Evolutionary conservation across 768 basidiomycete species (phyloP).

Genomic region (Kwoniella sp.): DNA sequence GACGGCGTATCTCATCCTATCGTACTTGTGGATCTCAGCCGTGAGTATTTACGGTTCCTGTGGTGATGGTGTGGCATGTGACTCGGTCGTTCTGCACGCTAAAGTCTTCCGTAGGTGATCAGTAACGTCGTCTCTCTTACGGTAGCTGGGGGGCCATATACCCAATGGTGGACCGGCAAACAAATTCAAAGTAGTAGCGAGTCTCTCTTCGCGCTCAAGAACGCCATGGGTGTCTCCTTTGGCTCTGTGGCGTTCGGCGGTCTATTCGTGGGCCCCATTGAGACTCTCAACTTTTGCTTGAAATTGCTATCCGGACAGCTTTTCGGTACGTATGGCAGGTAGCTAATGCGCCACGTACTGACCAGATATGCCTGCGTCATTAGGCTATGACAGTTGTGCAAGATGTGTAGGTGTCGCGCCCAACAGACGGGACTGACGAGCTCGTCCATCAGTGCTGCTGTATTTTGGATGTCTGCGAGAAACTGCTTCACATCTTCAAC

Average conservation of each 20-base stretch:
- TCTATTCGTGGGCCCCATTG: conserved; percentile 1
- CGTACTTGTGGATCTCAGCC: conserved; percentile 6
- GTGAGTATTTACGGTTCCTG: background rate
- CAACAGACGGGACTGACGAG: background rate
- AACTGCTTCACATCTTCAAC: conserved; percentile 2
- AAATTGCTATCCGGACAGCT: background rate
- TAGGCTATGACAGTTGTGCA: background rate
- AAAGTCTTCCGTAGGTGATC: background rate
- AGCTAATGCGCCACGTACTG: background rate
- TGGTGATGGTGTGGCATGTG: background rate
- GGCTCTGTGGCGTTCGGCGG: conserved; percentile 8
- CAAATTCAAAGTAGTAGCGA: background rate
- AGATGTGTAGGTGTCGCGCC: background rate
- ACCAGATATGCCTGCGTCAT: background rate
- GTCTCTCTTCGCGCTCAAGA: conserved; percentile 1
- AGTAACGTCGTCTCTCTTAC: background rate
- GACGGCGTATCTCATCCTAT: background rate
- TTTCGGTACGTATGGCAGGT: background rate
- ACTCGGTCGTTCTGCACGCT: background rate
- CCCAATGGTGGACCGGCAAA: conserved; percentile 2
- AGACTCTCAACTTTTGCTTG: background rate
- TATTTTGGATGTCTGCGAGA: background rate
- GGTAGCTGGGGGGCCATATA: conserved; percentile 6
- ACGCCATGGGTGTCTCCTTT: conserved; percentile 1
- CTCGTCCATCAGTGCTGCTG: conserved; percentile 1